Percentiles rank a stretch among this genome's conserved stretches.
Evolutionary conservation across 192 early-diverging fungal species (phyloP).

Genomic region (Rhizophagus clarus): DNA sequence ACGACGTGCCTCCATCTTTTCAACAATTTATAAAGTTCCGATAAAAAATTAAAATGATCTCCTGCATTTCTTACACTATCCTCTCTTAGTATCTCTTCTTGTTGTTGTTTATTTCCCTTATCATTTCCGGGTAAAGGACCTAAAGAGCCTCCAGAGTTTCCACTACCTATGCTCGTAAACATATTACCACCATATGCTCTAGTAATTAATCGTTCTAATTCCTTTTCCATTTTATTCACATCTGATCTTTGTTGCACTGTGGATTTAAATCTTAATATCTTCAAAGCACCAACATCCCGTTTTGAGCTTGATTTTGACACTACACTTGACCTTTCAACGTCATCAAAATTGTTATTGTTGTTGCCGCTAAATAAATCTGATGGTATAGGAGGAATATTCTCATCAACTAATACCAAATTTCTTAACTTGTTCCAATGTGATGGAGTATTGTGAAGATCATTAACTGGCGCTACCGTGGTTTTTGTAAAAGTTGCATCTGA

Average conservation of each 20-base stretch:
- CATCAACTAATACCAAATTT: slow-evolving; percentile 13
- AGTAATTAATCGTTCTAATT: slow-evolving; percentile 41
- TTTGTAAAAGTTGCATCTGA: background rate
- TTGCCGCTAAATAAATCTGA: background rate
- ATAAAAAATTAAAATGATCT: slow-evolving; percentile 19
- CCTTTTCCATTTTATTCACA: slow-evolving; percentile 47
- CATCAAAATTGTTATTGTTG: background rate
- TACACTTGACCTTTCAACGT: background rate
- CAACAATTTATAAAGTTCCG: slow-evolving; percentile 20
- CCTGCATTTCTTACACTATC: slow-evolving; percentile 12
- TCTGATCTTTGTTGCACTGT: slow-evolving; percentile 45
- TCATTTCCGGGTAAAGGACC: slow-evolving; percentile 32
- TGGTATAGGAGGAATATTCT: slow-evolving; percentile 2
- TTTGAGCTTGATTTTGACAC: background rate
- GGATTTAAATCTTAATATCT: slow-evolving; percentile 44
- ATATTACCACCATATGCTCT: slow-evolving; percentile 33
- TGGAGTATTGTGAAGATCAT: background rate
- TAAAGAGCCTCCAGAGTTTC: slow-evolving; percentile 35
- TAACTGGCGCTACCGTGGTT: background rate
- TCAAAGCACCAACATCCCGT: background rate
- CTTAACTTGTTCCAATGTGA: slow-evolving; percentile 17
- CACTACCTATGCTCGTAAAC: slow-evolving; percentile 31
- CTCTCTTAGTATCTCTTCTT: slow-evolving; percentile 25
- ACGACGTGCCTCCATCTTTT: slow-evolving; percentile 31
- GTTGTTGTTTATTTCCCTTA: slow-evolving; percentile 31